These are phyloP conservation scores for Geotrichum europaeum DNA, from an alignment of 1,139 yeast genomes.

Conservation along the genomic window DNA sequence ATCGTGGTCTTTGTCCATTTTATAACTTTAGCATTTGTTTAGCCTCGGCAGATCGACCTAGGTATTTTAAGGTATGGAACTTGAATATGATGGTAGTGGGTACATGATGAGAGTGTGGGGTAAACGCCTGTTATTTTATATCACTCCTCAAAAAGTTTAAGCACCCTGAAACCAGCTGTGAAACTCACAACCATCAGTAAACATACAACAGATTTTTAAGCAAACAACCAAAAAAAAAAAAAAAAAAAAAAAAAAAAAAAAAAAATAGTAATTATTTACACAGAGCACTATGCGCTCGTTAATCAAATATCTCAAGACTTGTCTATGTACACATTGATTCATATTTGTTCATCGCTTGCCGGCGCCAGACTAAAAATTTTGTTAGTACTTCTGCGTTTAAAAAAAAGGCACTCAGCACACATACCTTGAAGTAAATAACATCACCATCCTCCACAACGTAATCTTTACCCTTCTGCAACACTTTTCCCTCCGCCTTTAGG, in stretches of 20 bases:
- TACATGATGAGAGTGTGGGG: neutral
- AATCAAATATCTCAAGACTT: neutral
- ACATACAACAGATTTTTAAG: neutral
- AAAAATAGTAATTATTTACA: neutral
- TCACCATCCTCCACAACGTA: slow-evolving; percentile 77
- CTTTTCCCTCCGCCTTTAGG: slow-evolving; percentile 29
- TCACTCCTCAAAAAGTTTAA: neutral
- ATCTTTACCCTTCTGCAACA: slow-evolving; percentile 50
- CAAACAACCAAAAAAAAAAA: neutral
- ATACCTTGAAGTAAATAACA: slow-evolving; percentile 51
- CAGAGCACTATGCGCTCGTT: neutral
- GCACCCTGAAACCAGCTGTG: neutral
- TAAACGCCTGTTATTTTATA: neutral
- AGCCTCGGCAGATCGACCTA: neutral
- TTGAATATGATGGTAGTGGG: neutral
- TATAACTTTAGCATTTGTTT: neutral
- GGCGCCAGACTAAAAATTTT: slow-evolving; percentile 33
- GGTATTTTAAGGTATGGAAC: neutral
- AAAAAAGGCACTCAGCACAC: slow-evolving; percentile 28
- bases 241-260: neutral
- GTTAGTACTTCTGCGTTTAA: neutral
- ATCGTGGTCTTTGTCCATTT: neutral
- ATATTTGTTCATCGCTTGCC: slow-evolving; percentile 34
- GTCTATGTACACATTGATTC: neutral
- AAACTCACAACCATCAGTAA: neutral